These are phyloP conservation scores for Gleditsia sinensis DNA, from an alignment of 306 rosid species.

Conservation along the genomic window DNA sequence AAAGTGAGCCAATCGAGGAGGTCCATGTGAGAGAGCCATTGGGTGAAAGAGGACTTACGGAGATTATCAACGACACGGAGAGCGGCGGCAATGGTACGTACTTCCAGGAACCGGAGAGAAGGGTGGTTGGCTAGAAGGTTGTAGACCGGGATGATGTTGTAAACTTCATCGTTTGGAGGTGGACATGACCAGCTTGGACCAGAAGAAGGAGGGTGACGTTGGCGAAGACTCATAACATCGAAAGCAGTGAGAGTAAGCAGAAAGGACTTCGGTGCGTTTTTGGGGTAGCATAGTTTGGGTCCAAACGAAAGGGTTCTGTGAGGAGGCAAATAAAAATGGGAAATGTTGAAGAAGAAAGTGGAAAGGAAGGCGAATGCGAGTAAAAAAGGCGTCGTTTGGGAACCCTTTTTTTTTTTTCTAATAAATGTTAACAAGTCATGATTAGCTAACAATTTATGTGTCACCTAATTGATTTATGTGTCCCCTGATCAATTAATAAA, in stretches of 20 bases:
- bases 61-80: constrained; percentile 70
- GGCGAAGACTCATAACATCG: constrained; percentile 51
- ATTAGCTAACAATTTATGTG: no score
- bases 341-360: no score
- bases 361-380: no score
- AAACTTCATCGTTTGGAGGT: constrained; percentile 52
- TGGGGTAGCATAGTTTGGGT: neutral
- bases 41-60: constrained; percentile 65
- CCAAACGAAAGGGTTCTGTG: no score
- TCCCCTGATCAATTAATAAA: no score
- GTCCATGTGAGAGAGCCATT: constrained; percentile 76
- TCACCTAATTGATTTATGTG: no score
- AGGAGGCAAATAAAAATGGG: no score
- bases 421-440: no score
- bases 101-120: constrained; percentile 86
- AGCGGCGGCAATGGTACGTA: constrained; percentile 77
- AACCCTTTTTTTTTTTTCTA: no score
- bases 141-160: constrained; percentile 85
- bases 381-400: no score
- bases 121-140: constrained; percentile 94
- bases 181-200: neutral
- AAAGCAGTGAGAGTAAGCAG: neutral
- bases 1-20: constrained; percentile 91
- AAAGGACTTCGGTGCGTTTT: neutral
- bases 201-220: constrained; percentile 32